A percentile compares a stretch with the other conserved stretches of the same genome.
Conservation (phyloP, 1,284 basidiomycete species). For the Sparassis latifolia region DNA sequence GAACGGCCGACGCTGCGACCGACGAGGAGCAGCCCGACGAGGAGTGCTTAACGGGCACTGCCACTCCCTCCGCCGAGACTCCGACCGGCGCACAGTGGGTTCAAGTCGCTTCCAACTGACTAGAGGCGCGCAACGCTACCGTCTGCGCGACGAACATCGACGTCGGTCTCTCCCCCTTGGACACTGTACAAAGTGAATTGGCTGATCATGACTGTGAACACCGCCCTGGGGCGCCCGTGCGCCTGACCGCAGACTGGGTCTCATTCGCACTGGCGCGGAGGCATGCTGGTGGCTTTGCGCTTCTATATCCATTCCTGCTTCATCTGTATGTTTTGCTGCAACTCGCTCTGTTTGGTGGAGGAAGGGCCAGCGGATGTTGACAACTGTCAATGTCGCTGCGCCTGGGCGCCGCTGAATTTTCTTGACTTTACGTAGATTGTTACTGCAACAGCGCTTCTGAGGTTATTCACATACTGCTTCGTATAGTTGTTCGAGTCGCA, state of each 20-base stretch:
- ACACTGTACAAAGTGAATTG: not conserved
- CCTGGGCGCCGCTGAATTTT: no score
- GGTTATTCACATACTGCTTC: no score
- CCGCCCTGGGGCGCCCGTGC: no score
- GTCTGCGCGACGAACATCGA: constrained; percentile 1
- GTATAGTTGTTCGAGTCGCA: no score
- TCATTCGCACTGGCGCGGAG: constrained; percentile 24
- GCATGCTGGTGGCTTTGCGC: constrained; percentile 34
- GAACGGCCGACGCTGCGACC: constrained; percentile 17
- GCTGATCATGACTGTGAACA: no score
- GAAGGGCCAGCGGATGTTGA: not conserved
- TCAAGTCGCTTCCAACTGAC: constrained; percentile 16
- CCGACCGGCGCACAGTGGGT: constrained; percentile 17
- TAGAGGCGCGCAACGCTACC: constrained; percentile 7
- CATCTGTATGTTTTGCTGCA: constrained; percentile 41
- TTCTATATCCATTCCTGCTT: constrained; percentile 40
- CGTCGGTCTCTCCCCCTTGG: constrained; percentile 5
- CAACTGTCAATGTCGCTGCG: not conserved
- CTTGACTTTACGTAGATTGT: no score
- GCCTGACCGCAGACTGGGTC: not conserved
- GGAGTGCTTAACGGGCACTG: constrained; percentile 23
- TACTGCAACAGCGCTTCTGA: no score
- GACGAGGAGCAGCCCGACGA: constrained; percentile 20
- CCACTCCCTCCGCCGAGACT: constrained; percentile 17
- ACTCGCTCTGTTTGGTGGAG: constrained; percentile 13